phyloP scores from a whole-genome alignment of 2,329 filamentous ascomycete species.

The Xylariaceae sp. region DNA sequence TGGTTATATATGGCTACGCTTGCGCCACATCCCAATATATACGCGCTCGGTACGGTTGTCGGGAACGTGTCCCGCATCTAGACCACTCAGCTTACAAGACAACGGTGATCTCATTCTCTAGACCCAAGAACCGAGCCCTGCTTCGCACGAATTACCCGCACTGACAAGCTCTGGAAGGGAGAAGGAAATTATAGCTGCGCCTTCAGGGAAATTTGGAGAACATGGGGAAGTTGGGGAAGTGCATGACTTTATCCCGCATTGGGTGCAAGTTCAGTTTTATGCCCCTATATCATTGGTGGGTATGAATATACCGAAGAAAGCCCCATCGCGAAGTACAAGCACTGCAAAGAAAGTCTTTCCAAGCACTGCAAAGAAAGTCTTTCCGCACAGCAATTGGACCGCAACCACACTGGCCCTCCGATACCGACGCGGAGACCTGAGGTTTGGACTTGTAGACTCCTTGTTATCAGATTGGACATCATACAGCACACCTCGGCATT shows the following conservation, averaged over 20 bases:
- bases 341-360: not conserved
- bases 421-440: too few relatives aligned
- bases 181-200: slow-evolving; percentile 1
- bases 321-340: not conserved
- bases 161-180: slow-evolving; percentile 6
- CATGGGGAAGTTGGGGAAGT: slow-evolving; percentile 16
- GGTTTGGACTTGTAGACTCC: too few relatives aligned
- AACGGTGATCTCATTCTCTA: too few relatives aligned
- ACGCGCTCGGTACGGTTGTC: too few relatives aligned
- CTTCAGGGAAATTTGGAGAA: slow-evolving; percentile 12
- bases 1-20: too few relatives aligned
- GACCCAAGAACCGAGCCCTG: too few relatives aligned
- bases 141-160: slow-evolving; percentile 5
- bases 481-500: slow-evolving; percentile 9
- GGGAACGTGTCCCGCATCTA: too few relatives aligned
- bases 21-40: too few relatives aligned
- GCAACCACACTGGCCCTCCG: too few relatives aligned
- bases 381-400: not conserved
- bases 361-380: not conserved
- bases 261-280: not conserved
- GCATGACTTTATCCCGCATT: not conserved
- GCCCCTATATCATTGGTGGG: slow-evolving; percentile 29
- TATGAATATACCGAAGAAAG: slow-evolving; percentile 21
- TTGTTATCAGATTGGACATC: too few relatives aligned
- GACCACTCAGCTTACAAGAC: too few relatives aligned